phyloP scores from a whole-genome alignment of 2,329 filamentous ascomycete species.

The Arthrobotrys iridis region DNA sequence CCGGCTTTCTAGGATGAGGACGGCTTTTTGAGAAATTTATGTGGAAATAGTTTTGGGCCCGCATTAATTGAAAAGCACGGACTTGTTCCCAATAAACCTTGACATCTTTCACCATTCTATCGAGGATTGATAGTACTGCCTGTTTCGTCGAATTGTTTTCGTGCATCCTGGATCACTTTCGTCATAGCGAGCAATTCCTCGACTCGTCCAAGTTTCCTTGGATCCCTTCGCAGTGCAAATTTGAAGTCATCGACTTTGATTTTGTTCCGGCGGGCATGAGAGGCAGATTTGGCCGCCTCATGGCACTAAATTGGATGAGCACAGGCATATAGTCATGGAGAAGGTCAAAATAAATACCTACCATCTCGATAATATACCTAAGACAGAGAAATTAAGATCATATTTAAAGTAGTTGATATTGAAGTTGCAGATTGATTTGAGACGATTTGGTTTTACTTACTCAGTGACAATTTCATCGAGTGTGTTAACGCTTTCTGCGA shows the following conservation, averaged over 20 bases:
- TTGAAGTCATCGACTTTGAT: conserved; percentile 99
- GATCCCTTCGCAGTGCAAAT: conserved; percentile 87
- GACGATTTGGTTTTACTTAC: conserved; percentile 92
- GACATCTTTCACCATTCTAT: background rate
- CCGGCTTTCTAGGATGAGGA: conserved; percentile 33
- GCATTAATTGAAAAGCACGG: background rate
- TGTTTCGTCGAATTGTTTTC: conserved; percentile 75
- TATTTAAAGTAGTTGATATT: conserved; percentile 55
- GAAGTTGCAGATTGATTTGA: too few relatives aligned
- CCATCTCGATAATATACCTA: conserved; percentile 39
- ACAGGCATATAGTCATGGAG: background rate
- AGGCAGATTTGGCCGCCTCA: conserved; percentile 83
- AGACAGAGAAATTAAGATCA: background rate
- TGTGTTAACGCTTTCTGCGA: conserved; percentile 83
- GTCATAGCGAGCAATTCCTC: conserved; percentile 90
- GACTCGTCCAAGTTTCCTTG: conserved; percentile 85
- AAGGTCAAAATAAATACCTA: background rate
- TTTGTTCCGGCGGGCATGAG: conserved; percentile 89
- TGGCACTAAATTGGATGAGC: conserved; percentile 54
- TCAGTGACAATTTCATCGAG: conserved; percentile 97
- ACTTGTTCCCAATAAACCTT: background rate
- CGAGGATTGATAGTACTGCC: conserved; percentile 46
- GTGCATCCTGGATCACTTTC: conserved; percentile 81
- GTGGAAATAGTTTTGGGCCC: background rate
- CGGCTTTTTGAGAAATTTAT: background rate